Base-by-base conservation (phyloP, 805 yeast species). In the Ogataea corticis region DNA sequence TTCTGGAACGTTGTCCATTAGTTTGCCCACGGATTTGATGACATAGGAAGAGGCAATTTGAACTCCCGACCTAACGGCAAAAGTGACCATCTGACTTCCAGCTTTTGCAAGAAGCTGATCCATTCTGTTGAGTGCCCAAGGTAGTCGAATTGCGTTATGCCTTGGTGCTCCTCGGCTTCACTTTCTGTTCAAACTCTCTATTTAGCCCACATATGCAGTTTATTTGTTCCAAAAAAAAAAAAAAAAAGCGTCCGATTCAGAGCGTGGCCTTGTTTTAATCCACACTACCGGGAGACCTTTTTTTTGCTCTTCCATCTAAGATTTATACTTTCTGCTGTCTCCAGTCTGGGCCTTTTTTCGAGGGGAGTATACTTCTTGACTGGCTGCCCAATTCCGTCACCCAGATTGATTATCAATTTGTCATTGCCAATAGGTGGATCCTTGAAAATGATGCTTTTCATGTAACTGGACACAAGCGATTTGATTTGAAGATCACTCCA, bases 381-480 rank as follows among this genome's bases (percentile, higher is more conserved):
- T n/a, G 77, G 70, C 41, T 81, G 73, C 1, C 94, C 95, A 23
- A 66, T 63, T 0, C 97, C 97, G 60, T 85, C 85, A n/a, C 97
- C 97, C 0, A 77, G 55, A 56, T 85, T 85, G 7, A 58, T 45
- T 3, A 1, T 46, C 31, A 9, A 17, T 17, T 38, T 38, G 14
- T 15, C 30, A 13, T 19, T 18, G 11, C 29, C 17, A 12, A 6
- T 34, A 4, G 11, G 29, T n/a, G 17, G 12, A 7, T 28, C 16
- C 9, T 38, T 10, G 16, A 12, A 12, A 4, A 66, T 62, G 2
- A 65, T 59, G 1, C 65, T 63, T 35, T 72, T 69, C 75, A 85
- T 74, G 42, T 80, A 73, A 2, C 62, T 59, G 1, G 80, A 65
- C 41, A 88, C 69, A 7, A 73, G 67, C 1, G 81, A 63, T 57